A percentile compares a stretch with the other conserved stretches of the same genome.
phyloP scores from a whole-genome alignment of 139 green algal genomes.

The Yamagishiella unicocca region DNA sequence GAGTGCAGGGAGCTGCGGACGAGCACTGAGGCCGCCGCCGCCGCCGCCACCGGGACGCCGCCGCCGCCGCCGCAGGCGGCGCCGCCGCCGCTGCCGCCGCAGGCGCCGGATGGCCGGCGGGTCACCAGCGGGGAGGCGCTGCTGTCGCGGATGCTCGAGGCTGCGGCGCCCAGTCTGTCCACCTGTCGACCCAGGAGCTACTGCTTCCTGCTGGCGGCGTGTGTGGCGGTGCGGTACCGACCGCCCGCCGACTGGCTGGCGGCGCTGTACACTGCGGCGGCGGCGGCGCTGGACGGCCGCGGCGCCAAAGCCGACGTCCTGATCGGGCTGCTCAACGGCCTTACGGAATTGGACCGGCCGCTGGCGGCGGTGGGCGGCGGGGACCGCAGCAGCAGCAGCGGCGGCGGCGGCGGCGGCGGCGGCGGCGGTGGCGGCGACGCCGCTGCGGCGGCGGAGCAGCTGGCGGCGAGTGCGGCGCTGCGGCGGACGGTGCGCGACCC shows the following conservation, averaged over 20 bases:
- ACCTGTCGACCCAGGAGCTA: neutral
- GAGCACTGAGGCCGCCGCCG: too few relatives aligned
- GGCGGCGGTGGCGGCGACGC: too few relatives aligned
- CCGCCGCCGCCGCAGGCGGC: neutral
- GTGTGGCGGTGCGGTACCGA: neutral
- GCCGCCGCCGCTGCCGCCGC: too few relatives aligned
- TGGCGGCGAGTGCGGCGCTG: neutral
- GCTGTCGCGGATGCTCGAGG: neutral
- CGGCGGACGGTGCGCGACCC: too few relatives aligned
- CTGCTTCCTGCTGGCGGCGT: slow-evolving; percentile 2
- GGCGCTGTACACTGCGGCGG: neutral
- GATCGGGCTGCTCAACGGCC: neutral
- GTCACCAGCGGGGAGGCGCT: neutral
- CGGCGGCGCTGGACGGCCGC: neutral
- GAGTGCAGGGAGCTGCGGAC: neutral
- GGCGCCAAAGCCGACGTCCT: neutral
- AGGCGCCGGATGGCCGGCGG: neutral
- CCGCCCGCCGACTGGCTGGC: neutral
- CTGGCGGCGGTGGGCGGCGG: neutral
- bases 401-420: too few relatives aligned
- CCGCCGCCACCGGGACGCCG: too few relatives aligned
- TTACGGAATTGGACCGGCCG: neutral
- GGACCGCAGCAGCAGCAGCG: neutral
- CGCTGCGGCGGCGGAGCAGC: neutral
- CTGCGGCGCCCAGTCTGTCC: neutral